These are phyloP conservation scores for Citrus maxima DNA, from an alignment of 345 rosid genomes.

Conservation along the genomic window DNA sequence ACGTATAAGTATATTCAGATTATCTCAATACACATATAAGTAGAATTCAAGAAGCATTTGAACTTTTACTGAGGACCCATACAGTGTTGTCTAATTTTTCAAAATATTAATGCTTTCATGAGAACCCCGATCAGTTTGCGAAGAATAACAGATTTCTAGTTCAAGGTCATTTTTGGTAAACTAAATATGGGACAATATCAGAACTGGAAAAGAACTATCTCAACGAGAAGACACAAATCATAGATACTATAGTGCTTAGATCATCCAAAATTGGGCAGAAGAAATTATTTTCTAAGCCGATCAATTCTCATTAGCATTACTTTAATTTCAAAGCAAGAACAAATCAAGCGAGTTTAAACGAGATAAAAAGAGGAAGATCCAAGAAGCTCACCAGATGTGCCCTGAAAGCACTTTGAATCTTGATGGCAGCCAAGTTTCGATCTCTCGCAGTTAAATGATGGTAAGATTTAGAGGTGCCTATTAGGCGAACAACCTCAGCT, in stretches of 20 bases:
- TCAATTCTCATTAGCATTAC: neutral
- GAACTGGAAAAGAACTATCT: neutral
- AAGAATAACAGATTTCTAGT: neutral
- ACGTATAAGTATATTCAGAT: neutral
- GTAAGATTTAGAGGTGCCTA: slow-evolving; percentile 36
- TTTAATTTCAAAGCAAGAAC: neutral
- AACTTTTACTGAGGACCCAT: neutral
- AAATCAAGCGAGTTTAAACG: neutral
- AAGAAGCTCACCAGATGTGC: slow-evolving; percentile 65
- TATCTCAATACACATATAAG: neutral
- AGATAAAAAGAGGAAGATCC: neutral
- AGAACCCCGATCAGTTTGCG: neutral
- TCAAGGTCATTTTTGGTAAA: neutral
- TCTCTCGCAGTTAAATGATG: slow-evolving; percentile 25
- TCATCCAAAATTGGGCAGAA: neutral
- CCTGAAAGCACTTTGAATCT: slow-evolving; percentile 75
- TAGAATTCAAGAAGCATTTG: neutral
- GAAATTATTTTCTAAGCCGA: neutral
- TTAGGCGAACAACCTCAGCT: slow-evolving; percentile 82
- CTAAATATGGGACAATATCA: neutral
- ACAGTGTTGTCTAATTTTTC: neutral
- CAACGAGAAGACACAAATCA: neutral
- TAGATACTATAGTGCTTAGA: neutral
- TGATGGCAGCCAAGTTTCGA: slow-evolving; percentile 52
- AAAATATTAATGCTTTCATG: neutral